A percentile compares a stretch with the other conserved stretches of the same genome.
phyloP scores from a whole-genome alignment of 495 filamentous ascomycete species.

The Friedmanniomyces simplex region DNA sequence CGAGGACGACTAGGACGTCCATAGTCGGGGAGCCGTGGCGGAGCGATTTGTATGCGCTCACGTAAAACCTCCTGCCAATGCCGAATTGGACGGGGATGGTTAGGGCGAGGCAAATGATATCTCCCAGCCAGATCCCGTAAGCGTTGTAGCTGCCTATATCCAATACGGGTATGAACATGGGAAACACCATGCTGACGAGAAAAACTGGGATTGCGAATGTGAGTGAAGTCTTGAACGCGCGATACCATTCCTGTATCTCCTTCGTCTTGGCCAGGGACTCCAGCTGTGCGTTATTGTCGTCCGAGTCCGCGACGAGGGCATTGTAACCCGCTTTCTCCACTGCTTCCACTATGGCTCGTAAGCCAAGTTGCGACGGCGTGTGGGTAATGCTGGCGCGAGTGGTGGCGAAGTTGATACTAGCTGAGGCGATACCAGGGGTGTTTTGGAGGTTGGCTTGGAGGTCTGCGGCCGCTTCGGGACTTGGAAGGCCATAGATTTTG shows the following conservation, averaged over 20 bases:
- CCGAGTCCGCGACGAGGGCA: constrained; percentile 76
- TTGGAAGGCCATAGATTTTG: constrained; percentile 71
- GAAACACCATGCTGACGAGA: constrained; percentile 79
- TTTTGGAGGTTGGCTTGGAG: constrained; percentile 60
- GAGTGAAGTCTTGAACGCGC: constrained; percentile 61
- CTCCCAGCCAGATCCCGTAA: constrained; percentile 74
- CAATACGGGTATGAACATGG: constrained; percentile 38
- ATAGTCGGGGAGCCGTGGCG: constrained; percentile 88
- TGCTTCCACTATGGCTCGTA: constrained; percentile 71
- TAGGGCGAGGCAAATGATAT: constrained; percentile 67
- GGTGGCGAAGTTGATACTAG: constrained; percentile 56
- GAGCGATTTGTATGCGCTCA: constrained; percentile 80
- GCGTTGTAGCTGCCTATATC: constrained; percentile 59
- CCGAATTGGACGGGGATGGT: constrained; percentile 96
- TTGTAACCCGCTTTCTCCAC: constrained; percentile 76
- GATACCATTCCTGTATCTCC: constrained; percentile 87
- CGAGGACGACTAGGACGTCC: constrained; percentile 91
- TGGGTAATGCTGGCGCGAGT: constrained; percentile 61
- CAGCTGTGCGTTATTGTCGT: constrained; percentile 94
- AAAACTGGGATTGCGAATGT: constrained; percentile 87
- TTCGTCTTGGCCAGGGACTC: constrained; percentile 93
- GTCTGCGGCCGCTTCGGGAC: constrained; percentile 55
- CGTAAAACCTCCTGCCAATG: constrained; percentile 85
- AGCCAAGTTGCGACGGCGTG: constrained; percentile 56
- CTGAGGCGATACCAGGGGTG: constrained; percentile 60